Base-by-base conservation (phyloP, 2,329 filamentous ascomycete genomes). In the Fusarium redolens region DNA sequence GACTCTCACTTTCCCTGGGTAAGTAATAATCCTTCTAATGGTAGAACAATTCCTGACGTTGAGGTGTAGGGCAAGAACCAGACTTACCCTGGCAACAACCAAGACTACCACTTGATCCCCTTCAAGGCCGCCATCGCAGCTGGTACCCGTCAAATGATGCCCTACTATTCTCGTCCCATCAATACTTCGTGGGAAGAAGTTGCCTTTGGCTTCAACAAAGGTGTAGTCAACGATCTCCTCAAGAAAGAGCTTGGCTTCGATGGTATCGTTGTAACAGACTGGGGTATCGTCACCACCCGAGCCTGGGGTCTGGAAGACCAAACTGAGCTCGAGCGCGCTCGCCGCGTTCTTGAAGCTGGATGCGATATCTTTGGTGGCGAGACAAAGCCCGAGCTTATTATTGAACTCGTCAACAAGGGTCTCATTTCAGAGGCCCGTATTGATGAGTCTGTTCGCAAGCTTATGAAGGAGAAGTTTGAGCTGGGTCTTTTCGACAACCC, bases 301-400 rank as follows among this genome's bases (percentile, higher is more conserved):
- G 84, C 84, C 5, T 89, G 87, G 86, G 87, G 86, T 3, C 81
- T 85, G 2, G 86, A 88, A 68, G 75, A 83, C 56, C 4, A 83
- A 75, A 25, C 84, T 81, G 61, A 72, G 83, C 3, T 82, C 78
- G 7, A 80, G 76, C 20, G 84, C 78, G 67, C 70, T 5, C 70
- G 70, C 2, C 70, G 70, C 13, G 81, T 88, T 12, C 69, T 89
- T 3, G 82, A 87, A 12, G 86, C 86, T 1, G 87, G 87, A 0
- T 84, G 83, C 38, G 87, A 89, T 65, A 86, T 87, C 63, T 83
- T 88, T 54, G 86, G 87, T 3, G 86, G 87, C 15, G 87, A 89
- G 72, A 72, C 81, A 3, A 80, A 72, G 56, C 69, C 85, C 0
- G 86, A 88, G 60, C 81, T 88, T 4, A 78, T 88, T n/a, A 74